Conservation (phyloP, 805 yeast species). For the Kluyveromyces wickerhamii region DNA sequence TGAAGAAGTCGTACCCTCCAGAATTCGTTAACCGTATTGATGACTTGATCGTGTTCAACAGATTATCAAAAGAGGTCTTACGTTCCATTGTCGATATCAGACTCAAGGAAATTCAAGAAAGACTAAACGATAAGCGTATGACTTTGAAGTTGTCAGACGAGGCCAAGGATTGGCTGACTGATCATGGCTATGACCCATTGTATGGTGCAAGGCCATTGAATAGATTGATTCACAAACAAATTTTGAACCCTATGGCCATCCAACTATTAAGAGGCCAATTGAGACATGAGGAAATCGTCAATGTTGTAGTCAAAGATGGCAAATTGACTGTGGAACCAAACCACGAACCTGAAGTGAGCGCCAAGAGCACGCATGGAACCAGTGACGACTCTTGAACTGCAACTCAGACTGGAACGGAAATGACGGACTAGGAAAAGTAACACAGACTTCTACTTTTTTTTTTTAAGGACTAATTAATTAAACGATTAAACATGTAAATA, state of each 20-base stretch:
- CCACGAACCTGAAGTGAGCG: constrained; percentile 23
- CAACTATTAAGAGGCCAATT: constrained; percentile 74
- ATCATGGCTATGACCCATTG: constrained; percentile 80
- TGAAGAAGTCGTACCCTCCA: constrained; percentile 77
- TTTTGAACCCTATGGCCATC: constrained; percentile 86
- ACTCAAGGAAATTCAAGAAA: constrained; percentile 68
- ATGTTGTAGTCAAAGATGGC: constrained; percentile 38
- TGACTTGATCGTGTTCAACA: constrained; percentile 87
- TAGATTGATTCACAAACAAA: constrained; percentile 71
- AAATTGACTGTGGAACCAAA: constrained; percentile 40
- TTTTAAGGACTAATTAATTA: too few relatives aligned
- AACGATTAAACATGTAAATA: too few relatives aligned
- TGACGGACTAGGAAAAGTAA: too few relatives aligned
- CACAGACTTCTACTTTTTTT: too few relatives aligned
- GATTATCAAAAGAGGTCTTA: constrained; percentile 70
- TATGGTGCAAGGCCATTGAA: constrained; percentile 97
- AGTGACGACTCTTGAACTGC: too few relatives aligned
- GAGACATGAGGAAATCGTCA: constrained; percentile 46
- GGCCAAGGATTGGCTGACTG: constrained; percentile 73
- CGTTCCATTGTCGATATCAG: constrained; percentile 80
- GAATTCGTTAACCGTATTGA: constrained; percentile 93
- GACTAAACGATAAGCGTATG: constrained; percentile 75
- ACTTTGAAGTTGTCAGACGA: constrained; percentile 43
- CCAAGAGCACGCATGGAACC: too few relatives aligned
- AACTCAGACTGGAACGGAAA: too few relatives aligned